Evolutionary conservation across 202 grass and related monocot species (phyloP).

Genomic region (Schoenoplectus tabernaemontani): DNA sequence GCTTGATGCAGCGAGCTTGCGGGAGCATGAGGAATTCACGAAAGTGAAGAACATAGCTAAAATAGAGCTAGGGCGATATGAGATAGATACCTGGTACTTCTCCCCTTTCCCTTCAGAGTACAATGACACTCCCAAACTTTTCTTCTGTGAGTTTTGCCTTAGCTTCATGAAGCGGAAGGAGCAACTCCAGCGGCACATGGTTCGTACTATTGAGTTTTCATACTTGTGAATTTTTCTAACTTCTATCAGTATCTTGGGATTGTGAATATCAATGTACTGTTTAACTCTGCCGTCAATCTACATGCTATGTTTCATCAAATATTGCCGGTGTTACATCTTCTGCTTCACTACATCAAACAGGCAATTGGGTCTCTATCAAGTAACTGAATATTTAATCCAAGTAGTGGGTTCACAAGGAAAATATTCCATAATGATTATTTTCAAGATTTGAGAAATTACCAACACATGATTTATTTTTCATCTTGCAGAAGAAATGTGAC

Average conservation of each 20-base stretch:
- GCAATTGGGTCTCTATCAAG: background rate
- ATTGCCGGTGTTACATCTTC: background rate
- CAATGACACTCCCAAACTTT: constrained; percentile 85
- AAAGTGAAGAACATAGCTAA: constrained; percentile 99
- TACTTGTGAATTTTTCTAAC: background rate
- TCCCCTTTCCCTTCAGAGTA: constrained; percentile 97
- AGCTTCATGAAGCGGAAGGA: constrained; percentile 99
- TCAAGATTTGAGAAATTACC: background rate
- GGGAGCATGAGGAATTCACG: constrained; percentile 97
- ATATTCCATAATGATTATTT: background rate
- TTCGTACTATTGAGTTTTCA: constrained; percentile 25
- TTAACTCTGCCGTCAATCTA: background rate
- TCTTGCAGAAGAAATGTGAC: constrained; percentile 85
- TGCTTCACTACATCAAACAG: background rate
- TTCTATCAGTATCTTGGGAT: background rate
- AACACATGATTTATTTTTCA: constrained; percentile 10
- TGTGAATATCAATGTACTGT: background rate
- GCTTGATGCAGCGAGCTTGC: constrained; percentile 90
- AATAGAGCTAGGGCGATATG: constrained; percentile 96
- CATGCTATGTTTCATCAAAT: background rate
- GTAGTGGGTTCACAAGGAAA: background rate
- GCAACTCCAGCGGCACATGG: constrained; percentile 99
- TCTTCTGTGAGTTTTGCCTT: constrained; percentile 98
- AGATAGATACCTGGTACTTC: constrained; percentile 99
- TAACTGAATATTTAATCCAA: background rate